Percentiles rank a stretch among this genome's conserved stretches.
These are phyloP conservation scores for Venturiaceae sp. DNA, from an alignment of 2,329 filamentous ascomycete species.

Conservation along the genomic window DNA sequence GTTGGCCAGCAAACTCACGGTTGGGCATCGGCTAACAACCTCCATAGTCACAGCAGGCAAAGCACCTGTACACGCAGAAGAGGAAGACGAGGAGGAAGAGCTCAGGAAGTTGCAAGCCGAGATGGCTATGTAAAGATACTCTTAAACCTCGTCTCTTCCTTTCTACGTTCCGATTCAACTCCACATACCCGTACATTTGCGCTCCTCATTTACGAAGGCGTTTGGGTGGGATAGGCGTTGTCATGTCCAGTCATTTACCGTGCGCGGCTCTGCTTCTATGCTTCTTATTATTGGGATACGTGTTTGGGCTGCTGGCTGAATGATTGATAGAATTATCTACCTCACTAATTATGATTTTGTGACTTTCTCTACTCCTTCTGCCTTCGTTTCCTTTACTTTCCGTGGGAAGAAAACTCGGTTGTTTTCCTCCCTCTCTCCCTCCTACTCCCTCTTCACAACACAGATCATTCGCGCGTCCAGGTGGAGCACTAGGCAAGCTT, in stretches of 20 bases:
- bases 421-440: neutral
- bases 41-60: constrained; percentile 32
- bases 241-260: neutral
- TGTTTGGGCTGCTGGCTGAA: neutral
- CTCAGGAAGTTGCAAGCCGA: constrained; percentile 87
- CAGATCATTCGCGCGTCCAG: constrained; percentile 4
- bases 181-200: constrained; percentile 2
- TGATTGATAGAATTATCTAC: neutral
- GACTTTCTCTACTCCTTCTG: neutral
- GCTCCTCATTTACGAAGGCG: neutral
- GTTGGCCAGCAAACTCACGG: constrained; percentile 25
- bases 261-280: neutral
- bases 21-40: neutral
- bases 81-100: constrained; percentile 95
- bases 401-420: too few relatives aligned
- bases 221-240: neutral
- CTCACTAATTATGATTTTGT: neutral
- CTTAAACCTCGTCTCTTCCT: neutral
- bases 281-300: neutral
- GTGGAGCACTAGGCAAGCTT: constrained; percentile 9
- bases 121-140: constrained; percentile 73
- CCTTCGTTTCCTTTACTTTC: neutral
- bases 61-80: constrained; percentile 34
- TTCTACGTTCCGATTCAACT: neutral
- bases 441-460: neutral